phyloP scores from a whole-genome alignment of 164 flowering plant species.

The Piper betle region DNA sequence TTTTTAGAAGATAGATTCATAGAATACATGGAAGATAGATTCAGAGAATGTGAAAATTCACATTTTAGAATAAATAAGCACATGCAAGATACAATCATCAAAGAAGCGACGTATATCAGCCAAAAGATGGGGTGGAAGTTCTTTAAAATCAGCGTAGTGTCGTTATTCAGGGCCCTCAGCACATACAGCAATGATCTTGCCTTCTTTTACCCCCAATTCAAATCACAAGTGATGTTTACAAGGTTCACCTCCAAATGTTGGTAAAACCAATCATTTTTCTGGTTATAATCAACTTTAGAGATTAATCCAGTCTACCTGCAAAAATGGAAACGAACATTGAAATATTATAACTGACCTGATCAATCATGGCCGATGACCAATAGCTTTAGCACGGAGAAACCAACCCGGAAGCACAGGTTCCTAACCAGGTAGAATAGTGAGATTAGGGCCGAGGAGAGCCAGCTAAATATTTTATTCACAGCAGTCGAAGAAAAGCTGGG shows the following conservation, averaged over 20 bases:
- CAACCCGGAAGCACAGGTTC: slow-evolving; percentile 79
- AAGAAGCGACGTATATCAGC: slow-evolving; percentile 82
- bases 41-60: no score
- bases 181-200: slow-evolving; percentile 80
- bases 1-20: no score
- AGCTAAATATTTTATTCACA: background rate
- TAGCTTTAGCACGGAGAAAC: slow-evolving; percentile 76
- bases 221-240: background rate
- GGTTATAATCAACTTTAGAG: no score
- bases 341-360: slow-evolving; percentile 30
- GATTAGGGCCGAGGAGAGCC: background rate
- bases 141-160: slow-evolving; percentile 63
- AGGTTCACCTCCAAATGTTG: no score
- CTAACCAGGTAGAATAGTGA: slow-evolving; percentile 19
- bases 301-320: background rate
- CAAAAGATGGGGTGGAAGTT: slow-evolving; percentile 79
- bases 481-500: background rate
- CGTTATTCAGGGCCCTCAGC: slow-evolving; percentile 86
- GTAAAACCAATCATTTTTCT: no score
- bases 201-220: slow-evolving; percentile 71
- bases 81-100: slow-evolving; percentile 66
- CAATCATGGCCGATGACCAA: slow-evolving; percentile 86
- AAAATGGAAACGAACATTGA: background rate
- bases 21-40: no score
- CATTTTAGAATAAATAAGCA: no score